Evolutionary conservation across 1,284 basidiomycete species (phyloP), one percentile per base, ranked within the genome.

Genomic region (Cryptococcus sp.): DNA sequence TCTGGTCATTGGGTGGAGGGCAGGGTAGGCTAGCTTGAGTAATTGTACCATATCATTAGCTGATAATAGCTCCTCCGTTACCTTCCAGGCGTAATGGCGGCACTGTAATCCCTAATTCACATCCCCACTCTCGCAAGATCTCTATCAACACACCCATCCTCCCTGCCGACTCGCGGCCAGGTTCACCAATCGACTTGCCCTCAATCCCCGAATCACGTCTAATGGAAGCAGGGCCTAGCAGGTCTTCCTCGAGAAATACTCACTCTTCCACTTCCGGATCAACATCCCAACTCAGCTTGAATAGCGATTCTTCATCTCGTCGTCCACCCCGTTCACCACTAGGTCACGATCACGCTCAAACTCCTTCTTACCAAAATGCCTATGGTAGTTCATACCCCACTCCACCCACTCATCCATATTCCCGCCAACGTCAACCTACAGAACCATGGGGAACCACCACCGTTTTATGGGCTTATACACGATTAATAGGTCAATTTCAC

Each of bases 401-500:
- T 1, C 66, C 66, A 5, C 63, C 67, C 0, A 45, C 52, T 2
- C 66, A 69, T 50, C 70, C 63, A 3, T 62, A 58, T 31, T 55
- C 61, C 14, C 61, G 62, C 4, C 50, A 50, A 9, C 54, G 56
- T 14, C 43, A 50, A 10, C 52, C 52, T 1, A 42, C 53, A 2
- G 64, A 67, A 32, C 57, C 58, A 0, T 48, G 57, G 11, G 67
- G 64, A 13, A 65, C 59, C 1, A 69, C 69, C 0, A 75, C 62
- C 0, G 62, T 77, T 16, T 56, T 74, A 2, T 76, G 74, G 74
- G 74, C 74, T 0, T 67, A 74, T 39, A 70, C 72, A 7, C 69
- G 68, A 1, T 60, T 76, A 2, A 56, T 67, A 7, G 74, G 68
- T 1, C 66, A 64, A 2, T 73, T 77, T 40, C 67, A 73, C 19